Evolutionary conservation across 768 basidiomycete species (phyloP).

Genomic region (Myochromella boudieri): DNA sequence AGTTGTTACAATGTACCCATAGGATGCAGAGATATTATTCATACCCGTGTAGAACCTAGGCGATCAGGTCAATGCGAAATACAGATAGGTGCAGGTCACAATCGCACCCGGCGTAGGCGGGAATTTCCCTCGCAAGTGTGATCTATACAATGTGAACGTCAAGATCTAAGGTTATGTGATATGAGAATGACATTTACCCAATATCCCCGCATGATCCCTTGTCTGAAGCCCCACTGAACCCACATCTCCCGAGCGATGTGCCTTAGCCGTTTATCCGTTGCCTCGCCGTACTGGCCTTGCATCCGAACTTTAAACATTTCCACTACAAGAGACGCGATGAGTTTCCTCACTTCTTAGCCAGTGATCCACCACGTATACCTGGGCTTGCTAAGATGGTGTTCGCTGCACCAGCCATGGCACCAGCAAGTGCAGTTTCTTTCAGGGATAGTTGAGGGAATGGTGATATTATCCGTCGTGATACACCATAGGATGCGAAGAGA

Average conservation of each 20-base stretch:
- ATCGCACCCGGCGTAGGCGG: constrained; percentile 88
- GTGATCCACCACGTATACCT: constrained; percentile 43
- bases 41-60: constrained; percentile 68
- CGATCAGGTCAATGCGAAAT: not conserved
- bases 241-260: constrained; percentile 82
- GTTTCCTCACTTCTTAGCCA: not conserved
- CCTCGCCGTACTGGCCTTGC: constrained; percentile 91
- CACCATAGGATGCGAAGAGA: constrained; percentile 88
- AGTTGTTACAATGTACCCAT: not conserved
- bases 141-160: constrained; percentile 46
- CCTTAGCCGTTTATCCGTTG: constrained; percentile 75
- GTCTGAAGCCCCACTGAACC: constrained; percentile 78
- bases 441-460: constrained; percentile 86
- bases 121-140: constrained; percentile 91
- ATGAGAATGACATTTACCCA: constrained; percentile 60
- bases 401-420: constrained; percentile 88
- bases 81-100: not conserved
- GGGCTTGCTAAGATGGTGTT: constrained; percentile 93
- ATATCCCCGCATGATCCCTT: constrained; percentile 95
- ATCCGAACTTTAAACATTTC: constrained; percentile 99
- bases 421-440: constrained; percentile 78
- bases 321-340: constrained; percentile 39
- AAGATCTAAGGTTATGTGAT: not conserved
- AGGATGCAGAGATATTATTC: not conserved
- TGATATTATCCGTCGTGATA: constrained; percentile 77